Evolutionary conservation across 225 moss, liverwort and hornwort genomes (phyloP), one percentile per base, ranked within the genome.

Genomic region (Ulota crispa): DNA sequence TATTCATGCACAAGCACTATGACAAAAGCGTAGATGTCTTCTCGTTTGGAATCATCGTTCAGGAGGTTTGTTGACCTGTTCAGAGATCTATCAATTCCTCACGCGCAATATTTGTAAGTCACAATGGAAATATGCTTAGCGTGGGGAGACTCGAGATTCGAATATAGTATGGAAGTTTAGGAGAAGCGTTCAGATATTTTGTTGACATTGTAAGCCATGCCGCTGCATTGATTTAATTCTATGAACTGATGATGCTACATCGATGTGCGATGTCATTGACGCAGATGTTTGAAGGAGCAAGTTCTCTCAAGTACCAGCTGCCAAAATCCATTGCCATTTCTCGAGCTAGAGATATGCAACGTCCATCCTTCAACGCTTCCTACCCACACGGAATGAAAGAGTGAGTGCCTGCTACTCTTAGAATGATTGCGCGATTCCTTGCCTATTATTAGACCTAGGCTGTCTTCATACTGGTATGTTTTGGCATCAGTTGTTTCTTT

Each of bases 21-120:
- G 94, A 95, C 86, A 91, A 83, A 73, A 93, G 88, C 69, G 97
- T 97, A 55, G 97, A 97, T 76, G 84, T 92, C 54, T 97, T 95
- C 83, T 89, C 97, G 14, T 97, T 97, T 86, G 94, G 86, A 24
- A 87, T 97, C 72, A 95, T 97, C 72, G 81, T 95, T 78, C 93
- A 95, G 73, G 94, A 97, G 94, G 94, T 94, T 53, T 43, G 84
- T 28, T 61, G 13, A 76, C 62, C 70, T 78, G 28, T 56, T 75
- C 79, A 77, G 69, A 68, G 57, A 78, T 68, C 52, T 77, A 6
- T 27, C 14, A 20, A 63, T 73, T 42, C 8, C 47, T 61, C 42
- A 47, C 36, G 50, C 21, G 21, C 60, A 15, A 9, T 41, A 57
- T 82, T 50, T 32, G 19, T 20, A 47, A 26, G 31, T 24, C 39